Conservation (phyloP, 2,329 filamentous ascomycete genomes). For the Furcasterigmium sp. region DNA sequence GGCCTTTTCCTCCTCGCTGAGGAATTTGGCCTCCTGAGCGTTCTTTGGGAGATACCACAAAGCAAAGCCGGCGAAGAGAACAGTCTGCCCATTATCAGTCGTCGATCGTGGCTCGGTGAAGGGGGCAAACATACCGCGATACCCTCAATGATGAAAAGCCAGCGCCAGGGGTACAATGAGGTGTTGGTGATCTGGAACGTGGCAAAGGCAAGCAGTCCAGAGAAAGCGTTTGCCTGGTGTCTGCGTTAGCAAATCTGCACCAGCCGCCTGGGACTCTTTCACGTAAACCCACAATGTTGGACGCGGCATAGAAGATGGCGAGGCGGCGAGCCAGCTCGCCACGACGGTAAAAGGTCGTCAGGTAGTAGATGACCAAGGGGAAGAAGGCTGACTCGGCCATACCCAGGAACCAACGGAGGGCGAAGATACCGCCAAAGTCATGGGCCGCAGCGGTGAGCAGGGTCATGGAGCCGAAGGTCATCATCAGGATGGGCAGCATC, state of each 20-base stretch:
- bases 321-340: conserved; percentile 30
- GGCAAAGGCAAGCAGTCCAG: too few relatives aligned
- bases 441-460: conserved; percentile 13
- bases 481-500: conserved; percentile 68
- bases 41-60: conserved; percentile 15
- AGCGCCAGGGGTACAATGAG: conserved; percentile 16
- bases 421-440: conserved; percentile 41
- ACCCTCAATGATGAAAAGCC: conserved; percentile 22
- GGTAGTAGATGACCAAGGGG: conserved; percentile 47
- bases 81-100: too few relatives aligned
- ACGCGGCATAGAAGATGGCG: too few relatives aligned
- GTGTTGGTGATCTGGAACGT: too few relatives aligned
- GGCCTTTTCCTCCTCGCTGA: conserved; percentile 16
- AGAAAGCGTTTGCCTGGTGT: too few relatives aligned
- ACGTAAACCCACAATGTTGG: too few relatives aligned
- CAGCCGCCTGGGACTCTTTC: too few relatives aligned
- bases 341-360: conserved; percentile 44
- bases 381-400: conserved; percentile 51
- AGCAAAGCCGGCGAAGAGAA: conserved; percentile 13
- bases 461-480: conserved; percentile 44
- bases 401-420: conserved; percentile 40
- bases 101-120: too few relatives aligned
- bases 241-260: too few relatives aligned
- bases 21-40: conserved; percentile 15
- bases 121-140: too few relatives aligned